Evolutionary conservation across 805 yeast species (phyloP), one percentile per base, ranked within the genome.

Genomic region (Suhomyces pyralidae): DNA sequence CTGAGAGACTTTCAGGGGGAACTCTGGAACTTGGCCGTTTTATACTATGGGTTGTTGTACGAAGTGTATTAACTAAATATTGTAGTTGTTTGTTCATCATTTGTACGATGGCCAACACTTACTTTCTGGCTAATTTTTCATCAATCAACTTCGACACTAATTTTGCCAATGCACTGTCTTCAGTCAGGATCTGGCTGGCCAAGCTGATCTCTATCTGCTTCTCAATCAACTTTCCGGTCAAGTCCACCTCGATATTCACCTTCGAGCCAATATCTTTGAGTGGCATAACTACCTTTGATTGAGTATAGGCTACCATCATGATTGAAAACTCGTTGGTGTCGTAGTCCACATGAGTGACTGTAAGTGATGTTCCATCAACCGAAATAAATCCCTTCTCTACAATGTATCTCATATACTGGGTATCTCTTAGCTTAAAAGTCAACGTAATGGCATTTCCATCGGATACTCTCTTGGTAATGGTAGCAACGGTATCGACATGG

Each of bases 341-440:
- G 59, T 84, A 83, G 64, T 91, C 85, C 3, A 92, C 97, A 24
- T 76, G 77, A 0, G 93, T 90, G 9, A 94, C 85, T 0, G 99
- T 94, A 58, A 94, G 77, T 20, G 97, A 89, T 1, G 96, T 87
- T 34, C 99, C 99, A 66, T 94, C 99, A 15, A 94, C 72, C 24
- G 94, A 83, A 53, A 94, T 86, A 63, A 93, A 94, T 3, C 99
- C 99, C 71, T 94, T 94, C 65, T 90, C 96, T 9, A 94, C 98
- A 55, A 94, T 86, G 66, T 86, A 94, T 56, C 81, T 81, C 46
- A 81, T 79, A 51, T 82, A 78, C 48, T 81, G 78, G 17, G 66
- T 60, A 55, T 90, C 94, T 53, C 87, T 76, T 50, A 90, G 77
- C 67, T 82, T 69, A 69, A 93, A 92, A 3, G 89, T 86, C 66